Evolutionary conservation across 1,284 basidiomycete genomes (phyloP).

Genomic region (Phellinidium pouzarii): DNA sequence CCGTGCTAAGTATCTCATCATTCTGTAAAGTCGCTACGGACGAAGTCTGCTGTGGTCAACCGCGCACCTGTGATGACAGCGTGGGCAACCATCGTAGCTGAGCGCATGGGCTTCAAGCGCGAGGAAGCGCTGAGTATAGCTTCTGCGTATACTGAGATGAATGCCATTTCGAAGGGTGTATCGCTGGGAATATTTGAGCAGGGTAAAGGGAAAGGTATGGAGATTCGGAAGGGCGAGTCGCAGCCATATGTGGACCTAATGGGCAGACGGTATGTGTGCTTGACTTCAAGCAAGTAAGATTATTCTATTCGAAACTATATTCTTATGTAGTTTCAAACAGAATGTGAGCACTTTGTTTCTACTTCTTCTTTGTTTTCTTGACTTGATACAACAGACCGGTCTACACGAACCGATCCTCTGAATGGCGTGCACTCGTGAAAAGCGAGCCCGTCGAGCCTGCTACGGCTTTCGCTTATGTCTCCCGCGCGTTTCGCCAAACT

Average conservation of each 20-base stretch:
- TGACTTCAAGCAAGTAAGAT: too few relatives aligned
- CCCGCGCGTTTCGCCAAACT: slow-evolving; percentile 71
- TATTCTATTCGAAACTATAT: too few relatives aligned
- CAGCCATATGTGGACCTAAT: slow-evolving; percentile 93
- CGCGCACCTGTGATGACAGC: slow-evolving; percentile 92
- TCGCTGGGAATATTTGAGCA: slow-evolving; percentile 68
- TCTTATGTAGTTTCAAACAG: slow-evolving; percentile 33
- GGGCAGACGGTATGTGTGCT: slow-evolving; percentile 63
- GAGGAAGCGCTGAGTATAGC: slow-evolving; percentile 89
- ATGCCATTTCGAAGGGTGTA: slow-evolving; percentile 78
- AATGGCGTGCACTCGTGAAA: slow-evolving; percentile 80
- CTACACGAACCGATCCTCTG: slow-evolving; percentile 57
- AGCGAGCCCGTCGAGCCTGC: slow-evolving; percentile 69
- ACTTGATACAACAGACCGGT: slow-evolving; percentile 56
- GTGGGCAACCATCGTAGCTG: slow-evolving; percentile 84
- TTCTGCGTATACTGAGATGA: slow-evolving; percentile 89
- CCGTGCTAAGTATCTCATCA: background rate
- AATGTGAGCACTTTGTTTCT: slow-evolving; percentile 46
- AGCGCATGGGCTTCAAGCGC: slow-evolving; percentile 77
- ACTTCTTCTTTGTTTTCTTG: background rate
- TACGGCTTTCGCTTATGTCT: slow-evolving; percentile 75
- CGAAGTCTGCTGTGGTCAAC: slow-evolving; percentile 69
- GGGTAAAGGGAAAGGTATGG: slow-evolving; percentile 45
- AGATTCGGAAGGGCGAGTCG: slow-evolving; percentile 51
- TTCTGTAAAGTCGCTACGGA: slow-evolving; percentile 44